A percentile compares a stretch with the other conserved stretches of the same genome.
Conservation (phyloP, 371 early-diverging fungal species). For the Apophysomyces ossiformis region DNA sequence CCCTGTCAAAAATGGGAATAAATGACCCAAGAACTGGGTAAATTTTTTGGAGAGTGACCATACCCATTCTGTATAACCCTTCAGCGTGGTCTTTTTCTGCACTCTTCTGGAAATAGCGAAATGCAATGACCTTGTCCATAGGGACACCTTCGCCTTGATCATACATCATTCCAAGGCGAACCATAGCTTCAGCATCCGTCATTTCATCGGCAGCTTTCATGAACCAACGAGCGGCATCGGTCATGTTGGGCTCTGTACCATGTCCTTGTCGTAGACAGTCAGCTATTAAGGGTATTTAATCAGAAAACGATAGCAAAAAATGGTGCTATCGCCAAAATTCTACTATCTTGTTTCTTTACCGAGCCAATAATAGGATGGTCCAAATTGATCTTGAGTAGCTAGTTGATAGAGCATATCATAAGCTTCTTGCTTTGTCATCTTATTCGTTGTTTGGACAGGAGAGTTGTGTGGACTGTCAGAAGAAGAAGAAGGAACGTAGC, state of each 20-base stretch:
- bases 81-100: constrained; percentile 18
- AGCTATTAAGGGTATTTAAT: constrained; percentile 25
- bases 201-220: constrained; percentile 33
- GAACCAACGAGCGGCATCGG: constrained; percentile 32
- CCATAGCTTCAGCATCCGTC: constrained; percentile 25
- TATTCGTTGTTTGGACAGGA: not conserved
- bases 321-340: too few species aligned
- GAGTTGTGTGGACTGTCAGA: constrained; percentile 8
- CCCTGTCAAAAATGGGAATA: constrained; percentile 9
- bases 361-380: constrained; percentile 43
- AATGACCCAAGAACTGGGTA: not conserved
- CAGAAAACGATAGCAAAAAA: not conserved
- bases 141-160: constrained; percentile 23
- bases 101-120: constrained; percentile 15
- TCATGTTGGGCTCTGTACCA: constrained; percentile 26
- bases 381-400: constrained; percentile 34
- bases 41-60: constrained; percentile 1
- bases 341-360: constrained; percentile 26
- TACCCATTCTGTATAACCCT: constrained; percentile 18
- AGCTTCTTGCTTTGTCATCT: constrained; percentile 29
- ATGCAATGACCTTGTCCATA: constrained; percentile 10
- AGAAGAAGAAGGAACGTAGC: constrained; percentile 39
- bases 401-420: constrained; percentile 29
- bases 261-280: constrained; percentile 36
- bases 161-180: constrained; percentile 18